Base-by-base conservation (phyloP, 202 grass and related monocot species). In the Tripidium arundinaceum region DNA sequence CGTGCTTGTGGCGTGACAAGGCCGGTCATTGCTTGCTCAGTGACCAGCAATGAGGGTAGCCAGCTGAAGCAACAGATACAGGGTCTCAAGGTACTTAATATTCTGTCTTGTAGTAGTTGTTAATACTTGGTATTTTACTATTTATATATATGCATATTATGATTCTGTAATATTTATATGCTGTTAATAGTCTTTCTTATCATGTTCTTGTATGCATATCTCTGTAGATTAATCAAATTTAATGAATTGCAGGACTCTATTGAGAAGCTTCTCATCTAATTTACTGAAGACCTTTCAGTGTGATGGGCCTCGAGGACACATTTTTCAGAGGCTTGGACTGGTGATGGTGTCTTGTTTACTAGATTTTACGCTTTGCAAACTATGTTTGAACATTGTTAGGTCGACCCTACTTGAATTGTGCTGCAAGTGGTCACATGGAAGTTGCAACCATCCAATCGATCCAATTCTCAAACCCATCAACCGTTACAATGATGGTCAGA, bases 1-100 rank as follows among this genome's bases (percentile, higher is more conserved):
- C 91, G 94, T 8, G 94, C 94, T 82, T 97, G 94, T 83, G 94
- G 94, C 8, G 94, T 97, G 66, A 93, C 94, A 2, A 93, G 94
- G 58, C 90, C 94, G 1, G 94, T 97, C 31, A 97, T 97, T 68
- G 91, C 94, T 60, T 97, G 94, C 65, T 97, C 94, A 31, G 94
- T 97, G 60, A 97, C 94, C 31, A 93, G 84, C 76, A 97, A 93
- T 6, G 91, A 97, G 65, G 91, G 83, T 52, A 97, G 91, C 79
- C 90, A 93, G 72, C 78, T 97, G 76, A 97, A 97, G 55, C 54
- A 62, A 47, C 84, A 86, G 28, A 97, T 97, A 58, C 88, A 93
- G 72, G 75, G 78, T 87, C 90, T 97, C 76, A 97, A 97, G 94
- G 91, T 97, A 73, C 28, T n/a, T 52, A 19, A 21, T 34, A 47